Percentiles rank a stretch among this genome's conserved stretches.
These are phyloP conservation scores for Clavulina sp. DNA, from an alignment of 768 basidiomycete species.

Conservation along the genomic window DNA sequence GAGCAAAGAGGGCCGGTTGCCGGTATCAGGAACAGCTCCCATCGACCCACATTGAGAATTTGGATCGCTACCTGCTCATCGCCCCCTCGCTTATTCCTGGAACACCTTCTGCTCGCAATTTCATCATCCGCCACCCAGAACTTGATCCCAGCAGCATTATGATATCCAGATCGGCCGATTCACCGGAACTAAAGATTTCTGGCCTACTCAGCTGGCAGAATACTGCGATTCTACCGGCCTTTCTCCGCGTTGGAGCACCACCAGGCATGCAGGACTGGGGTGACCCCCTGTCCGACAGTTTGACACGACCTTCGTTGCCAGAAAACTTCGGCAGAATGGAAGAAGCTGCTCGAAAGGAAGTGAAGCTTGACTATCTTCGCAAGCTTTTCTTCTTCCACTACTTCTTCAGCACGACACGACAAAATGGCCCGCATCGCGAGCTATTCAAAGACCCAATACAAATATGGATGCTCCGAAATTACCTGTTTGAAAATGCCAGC, in stretches of 20 bases:
- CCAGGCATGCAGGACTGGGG: constrained; percentile 29
- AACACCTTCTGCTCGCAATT: constrained; percentile 23
- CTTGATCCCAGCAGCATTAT: constrained; percentile 30
- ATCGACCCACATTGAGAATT: constrained; percentile 30
- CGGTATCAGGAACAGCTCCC: constrained; percentile 27
- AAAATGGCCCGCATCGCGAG: constrained; percentile 28
- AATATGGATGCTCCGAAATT: constrained; percentile 21
- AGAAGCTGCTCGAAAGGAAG: constrained; percentile 20
- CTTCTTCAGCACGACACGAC: constrained; percentile 26
- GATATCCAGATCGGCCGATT: constrained; percentile 30
- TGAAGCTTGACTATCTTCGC: constrained; percentile 24
- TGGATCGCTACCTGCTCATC: constrained; percentile 31
- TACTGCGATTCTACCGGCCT: constrained; percentile 33
- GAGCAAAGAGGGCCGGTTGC: constrained; percentile 28
- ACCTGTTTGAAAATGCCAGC: constrained; percentile 29
- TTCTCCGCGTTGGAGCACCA: constrained; percentile 32
- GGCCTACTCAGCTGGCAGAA: constrained; percentile 40
- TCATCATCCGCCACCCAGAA: constrained; percentile 33
- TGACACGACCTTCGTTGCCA: constrained; percentile 28
- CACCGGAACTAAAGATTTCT: constrained; percentile 23
- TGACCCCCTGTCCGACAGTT: constrained; percentile 24
- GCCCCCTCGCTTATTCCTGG: constrained; percentile 29
- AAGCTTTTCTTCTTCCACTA: constrained; percentile 36
- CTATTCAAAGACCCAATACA: constrained; percentile 26
- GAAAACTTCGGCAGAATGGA: constrained; percentile 26